Percentiles rank a stretch among this genome's conserved stretches.
These are phyloP conservation scores for Hypomontagnella submonticulosa DNA, from an alignment of 495 filamentous ascomycete genomes.

Conservation along the genomic window DNA sequence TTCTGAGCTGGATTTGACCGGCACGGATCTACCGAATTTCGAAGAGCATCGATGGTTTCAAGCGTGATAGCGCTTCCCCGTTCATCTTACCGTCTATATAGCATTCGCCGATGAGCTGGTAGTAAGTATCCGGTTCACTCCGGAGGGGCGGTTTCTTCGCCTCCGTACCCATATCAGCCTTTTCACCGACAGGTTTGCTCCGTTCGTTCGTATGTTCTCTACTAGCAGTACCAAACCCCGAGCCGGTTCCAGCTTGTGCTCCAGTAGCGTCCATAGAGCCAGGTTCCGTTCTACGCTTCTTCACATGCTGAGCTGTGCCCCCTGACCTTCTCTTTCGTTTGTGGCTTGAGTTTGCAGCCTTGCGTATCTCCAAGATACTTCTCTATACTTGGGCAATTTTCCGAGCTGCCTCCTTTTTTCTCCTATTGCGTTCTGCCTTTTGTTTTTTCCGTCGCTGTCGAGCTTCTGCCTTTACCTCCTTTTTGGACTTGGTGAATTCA, in stretches of 20 bases:
- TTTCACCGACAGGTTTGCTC: neutral
- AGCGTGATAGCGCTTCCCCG: constrained; percentile 15
- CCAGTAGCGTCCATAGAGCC: too few species aligned
- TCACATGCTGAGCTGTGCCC: too few species aligned
- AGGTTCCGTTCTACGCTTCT: too few species aligned
- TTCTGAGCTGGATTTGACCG: too few species aligned
- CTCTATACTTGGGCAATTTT: constrained; percentile 15
- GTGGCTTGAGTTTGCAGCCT: neutral
- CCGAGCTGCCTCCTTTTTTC: neutral
- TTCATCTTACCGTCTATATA: constrained; percentile 33
- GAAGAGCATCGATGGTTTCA: constrained; percentile 15
- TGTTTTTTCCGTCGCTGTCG: constrained; percentile 12
- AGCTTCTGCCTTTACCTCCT: constrained; percentile 6
- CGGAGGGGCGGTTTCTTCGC: neutral
- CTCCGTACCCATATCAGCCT: neutral
- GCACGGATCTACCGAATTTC: constrained; percentile 12
- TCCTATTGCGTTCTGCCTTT: neutral
- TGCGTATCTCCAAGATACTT: neutral
- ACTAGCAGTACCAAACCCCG: too few species aligned
- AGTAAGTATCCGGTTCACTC: constrained; percentile 18
- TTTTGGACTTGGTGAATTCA: constrained; percentile 7
- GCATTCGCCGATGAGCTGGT: constrained; percentile 33
- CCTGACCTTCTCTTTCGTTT: constrained; percentile 18
- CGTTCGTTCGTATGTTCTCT: neutral
- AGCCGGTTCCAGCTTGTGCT: too few species aligned